Evolutionary conservation across 306 rosid genomes (phyloP), one percentile per base, ranked within the genome.

Genomic region (Vigna angularis): DNA sequence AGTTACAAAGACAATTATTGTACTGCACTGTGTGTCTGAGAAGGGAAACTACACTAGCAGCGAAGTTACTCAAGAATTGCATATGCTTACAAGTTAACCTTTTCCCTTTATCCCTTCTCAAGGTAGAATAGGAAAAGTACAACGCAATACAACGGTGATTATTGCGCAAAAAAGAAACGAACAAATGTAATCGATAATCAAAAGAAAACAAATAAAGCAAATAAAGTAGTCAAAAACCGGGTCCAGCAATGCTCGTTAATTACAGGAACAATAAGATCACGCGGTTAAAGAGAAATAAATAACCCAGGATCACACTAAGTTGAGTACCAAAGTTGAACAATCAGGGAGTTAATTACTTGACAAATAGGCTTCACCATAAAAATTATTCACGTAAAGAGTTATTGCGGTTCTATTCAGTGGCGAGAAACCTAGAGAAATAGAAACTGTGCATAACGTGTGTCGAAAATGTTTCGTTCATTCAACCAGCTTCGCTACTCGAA

Each of bases 1-100:
- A 38, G 45, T 66, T 49, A 61, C 66, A 78, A 12, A 52, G 45
- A 53, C 40, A 66, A 68, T 30, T 57, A 70, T 40, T 47, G 18
- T 59, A 78, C 16, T 57, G 79, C 4, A 72, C 66, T 42, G 79
- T 79, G 77, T 26, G 68, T 58, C 55, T 42, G 36, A 55, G 59
- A 76, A 72, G 76, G 74, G 80, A 79, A 80, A 80, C 58, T 53
- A 57, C 59, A 81, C 69, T 75, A 66, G 74, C 82, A 73, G 77
- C 57, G 34, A 79, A 84, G 79, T 77, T 62, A 83, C 81, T 78
- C 80, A 82, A 86, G 73, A 74, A 34, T 80, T 70, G 66, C 81
- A 72, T 34, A 73, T 73, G 64, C 80, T 83, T 17, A 17, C n/a
- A 79, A 38, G 47, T 59, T 61, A 73, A 48, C 56, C 20, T 48